These are phyloP conservation scores for Fusarium sp. DNA, from an alignment of 2,329 filamentous ascomycete species.

Conservation along the genomic window DNA sequence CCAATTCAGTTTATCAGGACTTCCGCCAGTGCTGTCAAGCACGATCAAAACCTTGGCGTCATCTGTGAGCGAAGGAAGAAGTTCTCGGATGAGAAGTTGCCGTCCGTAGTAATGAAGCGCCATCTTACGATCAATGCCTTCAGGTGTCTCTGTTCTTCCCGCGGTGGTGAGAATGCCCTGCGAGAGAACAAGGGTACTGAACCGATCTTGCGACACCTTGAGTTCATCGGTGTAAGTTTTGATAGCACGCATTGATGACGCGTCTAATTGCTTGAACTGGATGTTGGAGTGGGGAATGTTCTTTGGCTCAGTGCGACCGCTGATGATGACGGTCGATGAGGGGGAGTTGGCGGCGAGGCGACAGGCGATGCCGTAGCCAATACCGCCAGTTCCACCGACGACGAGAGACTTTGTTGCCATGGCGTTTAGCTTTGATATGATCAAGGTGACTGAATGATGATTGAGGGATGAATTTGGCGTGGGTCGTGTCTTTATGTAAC, in stretches of 20 bases:
- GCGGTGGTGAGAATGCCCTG: slow-evolving; percentile 50
- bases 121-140: slow-evolving; percentile 57
- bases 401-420: slow-evolving; percentile 45
- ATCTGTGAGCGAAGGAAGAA: slow-evolving; percentile 49
- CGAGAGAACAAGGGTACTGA: slow-evolving; percentile 52
- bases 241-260: slow-evolving; percentile 47
- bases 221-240: slow-evolving; percentile 45
- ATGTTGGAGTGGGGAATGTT: slow-evolving; percentile 46
- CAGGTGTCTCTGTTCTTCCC: slow-evolving; percentile 52
- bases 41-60: slow-evolving; percentile 54
- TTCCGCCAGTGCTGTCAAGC: slow-evolving; percentile 45
- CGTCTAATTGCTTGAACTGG: slow-evolving; percentile 46
- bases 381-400: slow-evolving; percentile 49
- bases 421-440: too few species aligned
- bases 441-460: not conserved
- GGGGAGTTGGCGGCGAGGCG: slow-evolving; percentile 43
- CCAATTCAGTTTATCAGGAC: slow-evolving; percentile 48
- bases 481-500: not conserved
- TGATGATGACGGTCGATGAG: slow-evolving; percentile 46
- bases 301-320: slow-evolving; percentile 45
- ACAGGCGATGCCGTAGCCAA: slow-evolving; percentile 50
- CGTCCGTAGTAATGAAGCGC: slow-evolving; percentile 57
- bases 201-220: slow-evolving; percentile 36
- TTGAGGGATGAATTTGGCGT: not conserved
- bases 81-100: slow-evolving; percentile 53